Percentiles rank a stretch among this genome's conserved stretches.
These are phyloP conservation scores for Ensete ventricosum DNA, from an alignment of 176 grass and related monocot genomes.

Conservation along the genomic window DNA sequence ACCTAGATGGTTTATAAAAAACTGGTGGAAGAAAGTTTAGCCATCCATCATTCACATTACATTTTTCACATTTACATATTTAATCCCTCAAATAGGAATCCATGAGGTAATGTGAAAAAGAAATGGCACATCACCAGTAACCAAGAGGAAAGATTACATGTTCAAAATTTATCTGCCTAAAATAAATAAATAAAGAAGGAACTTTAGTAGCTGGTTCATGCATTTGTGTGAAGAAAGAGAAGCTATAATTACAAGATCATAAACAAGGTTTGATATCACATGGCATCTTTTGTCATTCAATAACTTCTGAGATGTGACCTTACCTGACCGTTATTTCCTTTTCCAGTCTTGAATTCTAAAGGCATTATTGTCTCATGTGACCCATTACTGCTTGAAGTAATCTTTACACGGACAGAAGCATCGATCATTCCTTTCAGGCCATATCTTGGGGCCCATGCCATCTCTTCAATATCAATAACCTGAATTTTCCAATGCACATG, in stretches of 20 bases:
- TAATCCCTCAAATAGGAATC: background rate
- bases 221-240: too few relatives aligned
- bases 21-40: too few relatives aligned
- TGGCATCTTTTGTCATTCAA: background rate
- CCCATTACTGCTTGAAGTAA: conserved; percentile 37
- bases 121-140: too few relatives aligned
- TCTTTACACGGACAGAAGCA: conserved; percentile 61
- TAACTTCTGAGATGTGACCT: conserved; percentile 3
- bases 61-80: background rate
- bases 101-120: too few relatives aligned
- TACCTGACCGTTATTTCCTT: conserved; percentile 86
- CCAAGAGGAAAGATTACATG: background rate
- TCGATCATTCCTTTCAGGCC: conserved; percentile 88
- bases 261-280: background rate
- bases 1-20: too few relatives aligned
- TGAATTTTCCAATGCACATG: conserved; percentile 27
- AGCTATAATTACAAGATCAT: too few relatives aligned
- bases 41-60: too few relatives aligned
- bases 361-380: conserved; percentile 67
- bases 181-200: background rate
- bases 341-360: conserved; percentile 94
- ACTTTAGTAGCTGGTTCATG: background rate
- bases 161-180: background rate
- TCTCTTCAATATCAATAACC: conserved; percentile 97
- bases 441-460: conserved; percentile 93